Conservation (phyloP, 352 stramenopile species). For the Phytophthora sojae region DNA sequence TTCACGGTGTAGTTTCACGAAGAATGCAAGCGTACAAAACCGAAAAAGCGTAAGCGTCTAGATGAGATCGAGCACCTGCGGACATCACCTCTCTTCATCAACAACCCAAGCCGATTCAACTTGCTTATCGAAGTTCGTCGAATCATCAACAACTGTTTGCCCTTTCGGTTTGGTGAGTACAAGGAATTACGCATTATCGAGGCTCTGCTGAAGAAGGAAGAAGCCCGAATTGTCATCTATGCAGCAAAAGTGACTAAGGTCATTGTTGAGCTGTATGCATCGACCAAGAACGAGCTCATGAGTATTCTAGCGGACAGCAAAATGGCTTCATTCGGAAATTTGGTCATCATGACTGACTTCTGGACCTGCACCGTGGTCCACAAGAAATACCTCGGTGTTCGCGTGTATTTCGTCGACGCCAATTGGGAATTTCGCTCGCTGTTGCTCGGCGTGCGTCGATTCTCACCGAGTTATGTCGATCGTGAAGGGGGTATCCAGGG, state of each 20-base stretch:
- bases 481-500: conserved; percentile 4
- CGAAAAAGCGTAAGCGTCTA: background rate
- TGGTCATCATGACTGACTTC: too few species aligned
- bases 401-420: conserved; percentile 5
- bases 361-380: too few species aligned
- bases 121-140: too few species aligned
- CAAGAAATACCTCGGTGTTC: conserved; percentile 1
- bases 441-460: conserved; percentile 1
- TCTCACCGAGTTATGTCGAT: conserved; percentile 5
- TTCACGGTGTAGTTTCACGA: conserved; percentile 2
- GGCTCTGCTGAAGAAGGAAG: too few species aligned
- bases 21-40: background rate
- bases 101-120: too few species aligned
- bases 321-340: too few species aligned
- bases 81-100: background rate
- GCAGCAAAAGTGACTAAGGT: too few species aligned
- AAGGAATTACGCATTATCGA: background rate
- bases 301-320: too few species aligned
- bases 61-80: conserved; percentile 2
- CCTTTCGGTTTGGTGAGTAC: background rate
- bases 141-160: background rate
- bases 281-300: too few species aligned
- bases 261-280: too few species aligned
- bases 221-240: too few species aligned
- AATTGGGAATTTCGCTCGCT: conserved; percentile 12